Evolutionary conservation across 495 filamentous ascomycete genomes (phyloP), one percentile per base, ranked within the genome.

Genomic region (Bombardia bombarda): DNA sequence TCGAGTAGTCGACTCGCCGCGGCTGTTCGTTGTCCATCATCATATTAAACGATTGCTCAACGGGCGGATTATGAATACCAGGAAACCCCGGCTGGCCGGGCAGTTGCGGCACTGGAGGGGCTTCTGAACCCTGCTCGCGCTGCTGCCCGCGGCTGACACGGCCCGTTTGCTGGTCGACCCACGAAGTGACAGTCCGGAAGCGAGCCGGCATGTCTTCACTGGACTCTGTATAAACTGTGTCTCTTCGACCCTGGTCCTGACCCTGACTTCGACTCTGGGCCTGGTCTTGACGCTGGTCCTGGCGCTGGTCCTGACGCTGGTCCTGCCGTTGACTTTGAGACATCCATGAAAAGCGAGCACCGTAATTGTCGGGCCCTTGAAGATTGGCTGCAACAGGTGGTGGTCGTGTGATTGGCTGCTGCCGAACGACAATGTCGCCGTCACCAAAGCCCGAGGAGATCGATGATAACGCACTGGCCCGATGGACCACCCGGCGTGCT

Each of bases 91-190:
- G 45, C 23, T 55, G 32, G 3, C 56, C 57, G 5, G 45, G 43
- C 9, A 51, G 13, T 1, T 47, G 40, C 28, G 57, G 57, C 25
- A 63, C 50, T 10, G 55, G 56, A 7, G 54, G 50, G 32, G 56
- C 43, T 10, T 40, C 46, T 10, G 47, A 38, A 12, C 52, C 43
- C 14, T 12, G 6, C 28, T 49, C 52, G 10, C 55, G 54, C 30
- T 61, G 56, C 38, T 57, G 55, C 10, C 53, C 61, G 16, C 65
- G 52, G 46, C 49, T 60, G 35, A 67, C 52, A 2, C 69, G 60
- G 1, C 62, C 63, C 21, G 58, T 59, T 49, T 83, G 80, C 46
- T 82, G 73, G 50, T 73, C 66, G 2, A 84, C 78, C 80, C 80
- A 84, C 12, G 71, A 76, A 34, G 62, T 64, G 39, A 84, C 62